A percentile compares a stretch with the other conserved stretches of the same genome.
These are phyloP conservation scores for Taphrina wiesneri DNA, from an alignment of 1,139 yeast species.

Conservation along the genomic window DNA sequence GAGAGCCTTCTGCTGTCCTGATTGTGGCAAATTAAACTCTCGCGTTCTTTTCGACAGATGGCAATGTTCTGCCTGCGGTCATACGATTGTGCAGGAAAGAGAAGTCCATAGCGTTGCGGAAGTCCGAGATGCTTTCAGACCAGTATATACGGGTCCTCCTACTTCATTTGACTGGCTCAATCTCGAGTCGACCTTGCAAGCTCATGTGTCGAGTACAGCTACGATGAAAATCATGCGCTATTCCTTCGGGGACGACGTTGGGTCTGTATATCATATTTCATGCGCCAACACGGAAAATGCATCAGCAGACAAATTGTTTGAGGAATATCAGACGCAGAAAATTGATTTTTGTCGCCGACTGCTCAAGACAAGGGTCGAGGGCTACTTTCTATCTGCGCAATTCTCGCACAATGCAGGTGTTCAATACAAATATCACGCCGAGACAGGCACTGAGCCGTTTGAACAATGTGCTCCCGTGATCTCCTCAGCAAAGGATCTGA, in stretches of 20 bases:
- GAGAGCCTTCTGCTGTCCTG: conserved; percentile 27
- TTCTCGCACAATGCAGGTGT: conserved; percentile 32
- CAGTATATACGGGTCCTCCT: conserved; percentile 1
- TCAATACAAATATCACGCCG: conserved; percentile 17
- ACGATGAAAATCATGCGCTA: background rate
- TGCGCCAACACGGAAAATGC: background rate
- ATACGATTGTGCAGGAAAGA: background rate
- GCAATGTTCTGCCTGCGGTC: conserved; percentile 13
- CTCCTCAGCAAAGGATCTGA: background rate
- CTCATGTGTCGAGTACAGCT: background rate
- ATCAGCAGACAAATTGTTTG: conserved; percentile 13
- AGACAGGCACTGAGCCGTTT: conserved; percentile 14
- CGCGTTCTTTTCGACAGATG: conserved; percentile 28
- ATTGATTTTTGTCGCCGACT: conserved; percentile 19
- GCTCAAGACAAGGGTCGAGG: conserved; percentile 1
- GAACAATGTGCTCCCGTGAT: conserved; percentile 13
- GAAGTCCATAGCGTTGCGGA: background rate
- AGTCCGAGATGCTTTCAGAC: conserved; percentile 5
- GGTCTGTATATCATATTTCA: conserved; percentile 23
- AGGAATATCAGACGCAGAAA: conserved; percentile 13
- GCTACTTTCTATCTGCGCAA: conserved; percentile 17
- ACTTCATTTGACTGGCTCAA: background rate
- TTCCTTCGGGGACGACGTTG: background rate
- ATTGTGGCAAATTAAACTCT: conserved; percentile 22
- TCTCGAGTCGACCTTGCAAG: background rate